Evolutionary conservation across 257 asterid species (phyloP), one percentile per base, ranked within the genome.

Genomic region (Salvia rosmarinus): DNA sequence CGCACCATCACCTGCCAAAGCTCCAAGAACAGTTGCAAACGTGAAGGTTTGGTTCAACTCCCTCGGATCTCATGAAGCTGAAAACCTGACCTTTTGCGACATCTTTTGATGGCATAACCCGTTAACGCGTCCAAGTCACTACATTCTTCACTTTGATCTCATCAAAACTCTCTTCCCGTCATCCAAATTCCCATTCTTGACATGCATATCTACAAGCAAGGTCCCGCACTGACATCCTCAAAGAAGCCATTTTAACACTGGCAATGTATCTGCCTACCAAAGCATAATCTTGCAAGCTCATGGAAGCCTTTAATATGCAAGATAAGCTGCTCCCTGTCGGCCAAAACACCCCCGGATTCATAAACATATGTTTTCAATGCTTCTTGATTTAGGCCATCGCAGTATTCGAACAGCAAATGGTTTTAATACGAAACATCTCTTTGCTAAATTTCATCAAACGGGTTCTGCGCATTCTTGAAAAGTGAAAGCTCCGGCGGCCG

Each of bases 51-150:
- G 96, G 95, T 65, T 81, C 82, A 39, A 91, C 69, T 9, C 91
- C 95, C 46, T 82, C 85, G 25, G 58, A 78, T 46, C 71, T 81
- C 97, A 94, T 89, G 74, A 59, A 6, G 17, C 75, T 49, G 65
- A 94, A 88, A 57, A 73, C 70, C 57, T 85, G 10, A 84, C 90
- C 61, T 83, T 71, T 60, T 67, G 63, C 39, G 75, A 40, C 78
- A 86, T 64, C 76, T 81, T 63, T 83, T 84, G 68, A 75, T 69
- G 4, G 91, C 82, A 75, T 84, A 94, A 56, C 97, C 97, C 0
- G 89, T 75, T 49, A 94, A 80, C 1, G 99, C 21, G 99, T 94
- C 96, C 97, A 94, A 35, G 96, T 89, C 63, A 94, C 92, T 1
- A 89, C 96, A 61, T 94, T 94, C 85, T 77, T 91, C 63, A 80